These are phyloP conservation scores for Phytomonas francai DNA, from an alignment of 208 protist species.

Conservation along the genomic window DNA sequence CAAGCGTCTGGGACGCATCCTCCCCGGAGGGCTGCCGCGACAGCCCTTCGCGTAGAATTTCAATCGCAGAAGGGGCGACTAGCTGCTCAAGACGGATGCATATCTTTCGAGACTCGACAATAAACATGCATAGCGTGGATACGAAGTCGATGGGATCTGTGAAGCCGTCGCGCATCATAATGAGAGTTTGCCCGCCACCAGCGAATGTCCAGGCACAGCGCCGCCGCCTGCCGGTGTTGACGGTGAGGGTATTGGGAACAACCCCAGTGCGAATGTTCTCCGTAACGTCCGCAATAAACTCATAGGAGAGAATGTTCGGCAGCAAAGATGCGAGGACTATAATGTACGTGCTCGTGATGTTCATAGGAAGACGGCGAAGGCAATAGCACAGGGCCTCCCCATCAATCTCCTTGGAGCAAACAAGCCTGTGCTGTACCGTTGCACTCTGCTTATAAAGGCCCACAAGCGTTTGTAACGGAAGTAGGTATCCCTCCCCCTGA, in stretches of 20 bases:
- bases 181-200: constrained; percentile 55
- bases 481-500: constrained; percentile 34
- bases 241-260: constrained; percentile 5
- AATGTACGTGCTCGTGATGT: constrained; percentile 60
- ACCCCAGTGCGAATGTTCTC: neutral
- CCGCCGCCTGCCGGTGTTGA: constrained; percentile 49
- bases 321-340: constrained; percentile 45
- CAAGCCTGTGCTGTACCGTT: constrained; percentile 43
- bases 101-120: constrained; percentile 68
- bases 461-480: constrained; percentile 41
- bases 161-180: constrained; percentile 80
- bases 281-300: constrained; percentile 43
- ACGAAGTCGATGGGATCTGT: constrained; percentile 85
- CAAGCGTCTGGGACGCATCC: constrained; percentile 13
- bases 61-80: constrained; percentile 54
- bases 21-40: neutral
- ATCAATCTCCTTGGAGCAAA: constrained; percentile 54
- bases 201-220: constrained; percentile 60
- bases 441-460: constrained; percentile 43
- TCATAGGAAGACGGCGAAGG: constrained; percentile 47
- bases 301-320: constrained; percentile 47
- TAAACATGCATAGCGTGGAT: constrained; percentile 73
- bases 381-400: constrained; percentile 56
- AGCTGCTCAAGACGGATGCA: constrained; percentile 51
- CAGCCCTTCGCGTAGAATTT: constrained; percentile 34